Percentiles rank a stretch among this genome's conserved stretches.
Evolutionary conservation across 768 basidiomycete genomes (phyloP).

Genomic region (Boletus bicolor): DNA sequence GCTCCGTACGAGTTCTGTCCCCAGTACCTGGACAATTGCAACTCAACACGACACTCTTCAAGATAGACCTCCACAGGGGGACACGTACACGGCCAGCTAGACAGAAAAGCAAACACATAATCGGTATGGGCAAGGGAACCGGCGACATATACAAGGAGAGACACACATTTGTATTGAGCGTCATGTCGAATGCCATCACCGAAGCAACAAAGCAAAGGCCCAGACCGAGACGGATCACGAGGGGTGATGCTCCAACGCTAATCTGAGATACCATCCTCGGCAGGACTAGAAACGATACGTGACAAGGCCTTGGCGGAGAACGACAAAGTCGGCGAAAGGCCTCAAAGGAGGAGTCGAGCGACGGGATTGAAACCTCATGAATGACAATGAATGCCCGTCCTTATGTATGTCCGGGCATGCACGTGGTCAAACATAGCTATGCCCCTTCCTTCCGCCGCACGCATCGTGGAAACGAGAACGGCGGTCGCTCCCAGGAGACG

Average conservation of each 20-base stretch:
- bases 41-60: background rate
- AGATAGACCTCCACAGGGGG: background rate
- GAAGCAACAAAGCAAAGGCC: slow-evolving; percentile 9
- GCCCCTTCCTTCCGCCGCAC: slow-evolving; percentile 7
- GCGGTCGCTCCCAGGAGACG: background rate
- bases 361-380: background rate
- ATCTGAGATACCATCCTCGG: slow-evolving; percentile 11
- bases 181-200: slow-evolving; percentile 27
- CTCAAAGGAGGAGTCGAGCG: background rate
- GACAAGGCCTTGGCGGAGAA: background rate
- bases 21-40: slow-evolving; percentile 27
- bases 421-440: slow-evolving; percentile 15
- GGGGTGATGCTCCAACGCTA: background rate
- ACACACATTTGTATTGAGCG: slow-evolving; percentile 23
- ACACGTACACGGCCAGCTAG: slow-evolving; percentile 27
- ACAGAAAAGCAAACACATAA: background rate
- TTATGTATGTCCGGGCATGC: slow-evolving; percentile 11
- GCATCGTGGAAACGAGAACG: background rate
- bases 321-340: background rate
- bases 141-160: background rate
- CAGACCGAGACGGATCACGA: slow-evolving; percentile 15
- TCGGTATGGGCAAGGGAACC: background rate
- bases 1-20: slow-evolving; percentile 38
- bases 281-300: background rate
- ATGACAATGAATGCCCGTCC: background rate